Conservation (phyloP, 192 early-diverging fungal genomes). For the Lobosporangium transversale region DNA sequence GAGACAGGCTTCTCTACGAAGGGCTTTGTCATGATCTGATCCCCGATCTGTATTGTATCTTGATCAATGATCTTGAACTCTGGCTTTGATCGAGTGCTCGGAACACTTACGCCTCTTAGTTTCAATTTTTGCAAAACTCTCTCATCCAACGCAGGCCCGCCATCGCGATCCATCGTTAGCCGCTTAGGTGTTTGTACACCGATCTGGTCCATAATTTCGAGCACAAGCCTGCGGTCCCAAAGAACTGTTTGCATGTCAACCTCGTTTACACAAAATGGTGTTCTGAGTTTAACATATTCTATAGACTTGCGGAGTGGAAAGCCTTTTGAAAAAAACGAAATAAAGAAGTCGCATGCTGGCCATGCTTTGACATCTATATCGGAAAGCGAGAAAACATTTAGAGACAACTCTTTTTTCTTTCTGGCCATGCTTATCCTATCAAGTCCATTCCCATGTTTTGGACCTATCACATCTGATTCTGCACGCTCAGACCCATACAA, state of each 20-base stretch:
- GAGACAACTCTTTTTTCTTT: too few species aligned
- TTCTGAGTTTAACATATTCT: conserved; percentile 80
- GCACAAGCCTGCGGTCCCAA: conserved; percentile 86
- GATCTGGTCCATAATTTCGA: conserved; percentile 80
- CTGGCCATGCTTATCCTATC: too few species aligned
- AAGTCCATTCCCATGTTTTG: too few species aligned
- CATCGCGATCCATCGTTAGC: conserved; percentile 73
- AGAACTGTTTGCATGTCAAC: conserved; percentile 86
- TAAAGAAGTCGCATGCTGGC: conserved; percentile 94
- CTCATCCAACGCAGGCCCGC: conserved; percentile 66
- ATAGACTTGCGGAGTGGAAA: conserved; percentile 96
- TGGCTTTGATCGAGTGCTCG: conserved; percentile 44
- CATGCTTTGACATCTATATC: conserved; percentile 86
- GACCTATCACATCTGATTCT: too few species aligned
- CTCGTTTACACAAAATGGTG: conserved; percentile 90
- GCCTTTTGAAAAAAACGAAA: conserved; percentile 95
- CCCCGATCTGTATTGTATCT: conserved; percentile 76
- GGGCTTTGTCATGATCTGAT: conserved; percentile 80
- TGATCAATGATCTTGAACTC: conserved; percentile 60
- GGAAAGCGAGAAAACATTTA: too few species aligned
- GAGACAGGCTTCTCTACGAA: conserved; percentile 98
- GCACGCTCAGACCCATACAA: too few species aligned
- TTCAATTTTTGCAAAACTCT: conserved; percentile 63
- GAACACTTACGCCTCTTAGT: conserved; percentile 57
- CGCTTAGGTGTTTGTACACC: conserved; percentile 86